Evolutionary conservation across 2,329 filamentous ascomycete species (phyloP), one percentile per base, ranked within the genome.

Genomic region (Sclerotinia trifoliorum): DNA sequence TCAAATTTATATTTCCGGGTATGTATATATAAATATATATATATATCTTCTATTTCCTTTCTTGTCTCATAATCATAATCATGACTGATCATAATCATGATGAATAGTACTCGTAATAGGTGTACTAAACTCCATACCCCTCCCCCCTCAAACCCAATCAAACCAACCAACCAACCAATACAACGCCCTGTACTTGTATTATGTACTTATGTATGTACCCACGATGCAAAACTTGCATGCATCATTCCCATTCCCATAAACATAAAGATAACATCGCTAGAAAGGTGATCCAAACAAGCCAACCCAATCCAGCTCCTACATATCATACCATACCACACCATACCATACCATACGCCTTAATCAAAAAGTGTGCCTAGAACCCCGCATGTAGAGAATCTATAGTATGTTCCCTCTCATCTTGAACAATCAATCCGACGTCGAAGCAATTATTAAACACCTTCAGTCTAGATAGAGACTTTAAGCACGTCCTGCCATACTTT

Each of bases 401-500:
- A 42, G 13, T 42, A 42, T 42, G 5, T 42, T 29, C 29, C 5
- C 29, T 42, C 39, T 13, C 39, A 42, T 15, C 39, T 15, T 42
- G 13, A 42, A 15, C 13, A 13, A 39, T 39, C 10, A 0, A 42
- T 42, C 11, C 8, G 60, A 26, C 10, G 26, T 1, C n/a, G 15
- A 51, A 49, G 29, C 6, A 32, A 7, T 15, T 10, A 39, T 29
- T 5, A 51, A 15, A 26, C 26, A 5, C n/a, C 19, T 35, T 19
- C 44, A n/a, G 15, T 24, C 8, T 10, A 21, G 5, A 8, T 10
- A 21, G 11, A 24, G 2, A 39, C 6, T 15, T n/a, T 24, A 62
- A 21, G 8, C 46, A 26, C 60, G 32, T 21, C 21, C 60, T 26
- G 60, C 46, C 15, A 62, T 56, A 57, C 49, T 65, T 21, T 57